Evolutionary conservation across 768 basidiomycete genomes (phyloP).

Genomic region (Auriscalpium microsporum): DNA sequence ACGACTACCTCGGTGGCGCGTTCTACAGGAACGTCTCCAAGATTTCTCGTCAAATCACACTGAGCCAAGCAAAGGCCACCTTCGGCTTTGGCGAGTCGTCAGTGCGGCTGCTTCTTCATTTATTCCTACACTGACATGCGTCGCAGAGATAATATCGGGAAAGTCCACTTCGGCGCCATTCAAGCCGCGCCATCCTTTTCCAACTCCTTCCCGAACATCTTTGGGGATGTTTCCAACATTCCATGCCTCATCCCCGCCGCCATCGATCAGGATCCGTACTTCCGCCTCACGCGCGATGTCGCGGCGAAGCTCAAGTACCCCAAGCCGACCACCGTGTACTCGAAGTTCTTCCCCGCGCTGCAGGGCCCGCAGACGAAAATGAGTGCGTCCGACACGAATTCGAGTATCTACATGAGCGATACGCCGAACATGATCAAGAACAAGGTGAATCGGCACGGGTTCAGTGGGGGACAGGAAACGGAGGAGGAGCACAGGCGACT

Average conservation of each 20-base stretch:
- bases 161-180: slow-evolving; percentile 91
- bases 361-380: slow-evolving; percentile 99
- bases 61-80: slow-evolving; percentile 87
- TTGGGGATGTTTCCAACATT: slow-evolving; percentile 70
- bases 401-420: slow-evolving; percentile 95
- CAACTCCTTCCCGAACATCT: slow-evolving; percentile 98
- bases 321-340: slow-evolving; percentile 86
- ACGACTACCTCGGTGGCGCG: slow-evolving; percentile 80
- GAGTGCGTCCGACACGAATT: slow-evolving; percentile 92
- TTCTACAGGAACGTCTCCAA: slow-evolving; percentile 94
- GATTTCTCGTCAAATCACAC: slow-evolving; percentile 87
- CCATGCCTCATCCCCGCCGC: slow-evolving; percentile 96
- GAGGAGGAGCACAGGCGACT: slow-evolving; percentile 85
- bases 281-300: slow-evolving; percentile 94
- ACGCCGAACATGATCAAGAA: slow-evolving; percentile 91
- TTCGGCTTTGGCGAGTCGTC: slow-evolving; percentile 97
- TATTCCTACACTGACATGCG: background rate
- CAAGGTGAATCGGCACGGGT: slow-evolving; percentile 93
- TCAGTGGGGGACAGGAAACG: slow-evolving; percentile 93
- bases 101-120: slow-evolving; percentile 23
- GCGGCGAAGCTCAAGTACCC: slow-evolving; percentile 92
- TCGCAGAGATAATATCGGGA: slow-evolving; percentile 91
- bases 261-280: slow-evolving; percentile 96
- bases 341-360: slow-evolving; percentile 97
- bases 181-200: slow-evolving; percentile 97